Evolutionary conservation across 2,329 filamentous ascomycete species (phyloP), one percentile per base, ranked within the genome.

Genomic region (Apiospora malaysiana): DNA sequence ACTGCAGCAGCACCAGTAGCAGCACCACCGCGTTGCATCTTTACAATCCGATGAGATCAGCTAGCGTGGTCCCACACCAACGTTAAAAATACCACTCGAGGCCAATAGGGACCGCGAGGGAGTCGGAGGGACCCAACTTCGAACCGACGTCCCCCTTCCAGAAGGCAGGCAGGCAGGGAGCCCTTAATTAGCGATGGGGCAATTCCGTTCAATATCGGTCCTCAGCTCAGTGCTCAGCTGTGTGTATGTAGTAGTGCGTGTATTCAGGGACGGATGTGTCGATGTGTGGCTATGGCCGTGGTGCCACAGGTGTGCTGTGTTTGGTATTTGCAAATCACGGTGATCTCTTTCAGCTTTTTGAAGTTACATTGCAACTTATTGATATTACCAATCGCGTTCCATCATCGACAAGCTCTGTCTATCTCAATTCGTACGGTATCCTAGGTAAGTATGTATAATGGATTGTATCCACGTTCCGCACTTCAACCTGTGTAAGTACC

Each of bases 31-130:
- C 56, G 56, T 23, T 63, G 56, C 56, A 63, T 63, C 27, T 63
- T 63, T 32, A 63, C 32, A 63, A 63, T 63, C 56, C 56, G 56
- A 63, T 63, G 56, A 63, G 56, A 63, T 63, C 56, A 63, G 32
- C 56, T 63, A 63, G 56, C 14, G 32, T 12, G 32, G 56, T 40
- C 21, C 56, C 56, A 40, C 56, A n/a, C 27, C 21, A 63, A 63
- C 56, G 56, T 63, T 63, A 63, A 63, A 63, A 32, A 27, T 59
- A 40, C 56, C 21, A 10, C 18, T 12, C 9, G 56, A 21, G 56
- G 56, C 27, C 32, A 63, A 63, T 63, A n/a, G 56, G 32, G 27
- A n/a, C 51, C 0, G 5, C 32, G 32, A 32, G 5, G 27, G 40
- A 14, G 4, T 9, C 40, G 10, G 32, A 32, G 5, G 27, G 40